Base-by-base conservation (phyloP, 257 asterid genomes). In the Pogostemon cablin region DNA sequence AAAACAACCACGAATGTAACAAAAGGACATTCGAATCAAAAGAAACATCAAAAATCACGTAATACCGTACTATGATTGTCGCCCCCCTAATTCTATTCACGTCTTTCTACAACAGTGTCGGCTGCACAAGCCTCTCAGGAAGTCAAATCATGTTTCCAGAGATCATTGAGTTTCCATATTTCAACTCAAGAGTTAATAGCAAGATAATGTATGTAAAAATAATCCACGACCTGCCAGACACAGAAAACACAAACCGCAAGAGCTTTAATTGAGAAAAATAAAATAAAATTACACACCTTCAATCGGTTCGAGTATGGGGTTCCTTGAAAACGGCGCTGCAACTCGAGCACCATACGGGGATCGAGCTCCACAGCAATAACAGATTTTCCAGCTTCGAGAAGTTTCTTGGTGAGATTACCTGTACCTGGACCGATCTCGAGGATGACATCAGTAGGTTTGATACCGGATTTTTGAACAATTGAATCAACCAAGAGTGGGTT, bases 371-470 rank as follows among this genome's bases (percentile, higher is more conserved):
- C 90, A 9, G 99, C 98, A 11, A 95, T 42, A 58, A 91, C 98
- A 2, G 89, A 85, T 59, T 95, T 95, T 11, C 98, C 98, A 1
- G 86, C 95, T 76, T 95, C 99, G 2, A 95, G 88, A 76, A 95
- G 99, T 91, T 95, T 95, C 84, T 95, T 90, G 5, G 99, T 95
- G 47, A 95, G 89, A 59, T 89, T 95, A 68, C 99, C 99, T 0
- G 97, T 95, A 73, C 99, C 99, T 0, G 98, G 97, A 57, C 98
- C 99, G 46, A 95, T 95, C 82, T 95, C 97, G 35, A 91, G 99
- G 65, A 95, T 83, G 49, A 81, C 57, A 39, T 95, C 99, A 15
- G 97, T 89, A 54, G 91, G 80, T 70, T 89, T 91, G 52, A 95
- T 89, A 64, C 98, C 99, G 3, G 99, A 79, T 86, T 95, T 95